Evolutionary conservation across 2,329 filamentous ascomycete species (phyloP), one percentile per base, ranked within the genome.

Genomic region (Sporothrix pseudoabietina): DNA sequence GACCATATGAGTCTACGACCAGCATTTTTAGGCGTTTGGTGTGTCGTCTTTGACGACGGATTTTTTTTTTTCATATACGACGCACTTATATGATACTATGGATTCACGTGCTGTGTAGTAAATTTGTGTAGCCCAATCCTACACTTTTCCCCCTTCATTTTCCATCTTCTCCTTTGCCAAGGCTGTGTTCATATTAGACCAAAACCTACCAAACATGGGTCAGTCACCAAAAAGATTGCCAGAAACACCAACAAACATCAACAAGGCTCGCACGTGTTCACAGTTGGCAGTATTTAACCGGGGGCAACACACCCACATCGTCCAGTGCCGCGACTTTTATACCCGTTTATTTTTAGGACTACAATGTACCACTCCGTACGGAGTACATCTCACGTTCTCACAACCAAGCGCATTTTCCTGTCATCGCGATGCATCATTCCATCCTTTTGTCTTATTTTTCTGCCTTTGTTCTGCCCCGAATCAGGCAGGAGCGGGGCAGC

Each of bases 211-310:
- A 26, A 47, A 65, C 61, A 65, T 47, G 61, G 61, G 61, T 65
- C 61, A 14, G 44, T 47, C 44, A 47, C 44, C 44, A 16, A 47
- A 47, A 55, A 9, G 59, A 47, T 65, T n/a, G 22, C 39, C n/a
- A 65, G 12, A 47, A 65, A 47, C 41, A 35, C 61, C 61, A 65
- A 65, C 39, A 26, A 22, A 19, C n/a, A 39, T 30, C 39, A 47
- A 65, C 61, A 65, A 26, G 61, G 61, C 61, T 65, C n/a, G 39
- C 61, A 65, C 61, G 61, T 65, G 61, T 65, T 47, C 39, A 26
- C 39, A 12, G 47, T 22, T 65, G 30, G 39, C n/a, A 65, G 39
- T 22, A 47, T 65, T 65, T 65, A 16, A 47, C 39, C 61, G 39
- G 35, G 39, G 26, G n/a, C 52, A 30, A 30, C 52, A 47, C 52